phyloP scores from a whole-genome alignment of 768 basidiomycete species.

The Kwoniella europaea region DNA sequence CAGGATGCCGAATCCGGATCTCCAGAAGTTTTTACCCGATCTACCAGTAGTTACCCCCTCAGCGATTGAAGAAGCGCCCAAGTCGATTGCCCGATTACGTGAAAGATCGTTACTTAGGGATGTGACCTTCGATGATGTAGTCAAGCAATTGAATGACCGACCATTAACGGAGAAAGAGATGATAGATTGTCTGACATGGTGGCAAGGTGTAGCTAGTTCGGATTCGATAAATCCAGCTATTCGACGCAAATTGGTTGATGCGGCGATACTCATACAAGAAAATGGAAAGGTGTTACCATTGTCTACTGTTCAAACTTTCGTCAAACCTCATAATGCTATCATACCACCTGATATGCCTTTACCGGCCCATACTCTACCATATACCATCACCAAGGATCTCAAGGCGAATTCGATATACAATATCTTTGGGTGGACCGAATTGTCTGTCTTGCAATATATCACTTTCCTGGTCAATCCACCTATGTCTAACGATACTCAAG shows the following conservation, averaged over 20 bases:
- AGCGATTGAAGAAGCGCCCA: constrained; percentile 65
- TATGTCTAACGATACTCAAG: constrained; percentile 56
- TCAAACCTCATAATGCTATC: constrained; percentile 68
- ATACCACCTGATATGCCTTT: constrained; percentile 78
- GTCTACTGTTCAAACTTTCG: constrained; percentile 70
- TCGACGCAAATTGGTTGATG: constrained; percentile 69
- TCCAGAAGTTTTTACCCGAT: constrained; percentile 75
- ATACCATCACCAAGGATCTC: constrained; percentile 65
- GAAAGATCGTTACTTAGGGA: constrained; percentile 70
- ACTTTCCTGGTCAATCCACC: constrained; percentile 66
- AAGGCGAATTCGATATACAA: constrained; percentile 36
- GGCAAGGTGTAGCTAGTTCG: constrained; percentile 64
- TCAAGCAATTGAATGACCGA: constrained; percentile 72
- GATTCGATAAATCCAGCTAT: constrained; percentile 60
- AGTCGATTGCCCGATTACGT: constrained; percentile 69
- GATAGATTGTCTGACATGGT: constrained; percentile 86
- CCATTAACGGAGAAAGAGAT: constrained; percentile 76
- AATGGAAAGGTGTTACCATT: constrained; percentile 68
- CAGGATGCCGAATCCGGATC: constrained; percentile 72
- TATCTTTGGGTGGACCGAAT: constrained; percentile 78
- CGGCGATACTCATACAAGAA: constrained; percentile 66
- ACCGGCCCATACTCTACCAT: constrained; percentile 73
- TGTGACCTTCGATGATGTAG: constrained; percentile 80
- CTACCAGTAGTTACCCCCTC: constrained; percentile 74
- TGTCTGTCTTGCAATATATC: constrained; percentile 78